Evolutionary conservation across 768 basidiomycete genomes (phyloP), one percentile per base, ranked within the genome.

Genomic region (Leucocoprinus leucothites): DNA sequence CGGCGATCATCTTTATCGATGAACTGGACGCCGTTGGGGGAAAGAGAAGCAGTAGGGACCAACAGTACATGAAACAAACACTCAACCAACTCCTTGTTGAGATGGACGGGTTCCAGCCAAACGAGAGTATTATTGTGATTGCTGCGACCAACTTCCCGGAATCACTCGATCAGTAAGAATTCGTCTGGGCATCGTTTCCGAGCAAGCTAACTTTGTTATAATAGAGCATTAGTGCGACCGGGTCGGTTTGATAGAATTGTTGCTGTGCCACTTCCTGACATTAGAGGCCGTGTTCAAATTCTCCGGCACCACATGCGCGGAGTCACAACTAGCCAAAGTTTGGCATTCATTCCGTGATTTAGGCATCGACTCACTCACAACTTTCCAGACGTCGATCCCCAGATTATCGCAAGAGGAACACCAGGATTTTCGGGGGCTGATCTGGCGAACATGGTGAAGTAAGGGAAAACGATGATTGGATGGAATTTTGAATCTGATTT

Each of bases 61-160:
- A 94, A 69, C 87, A 90, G 64, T 91, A 92, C 71, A 84, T 91
- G 85, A 93, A 92, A 63, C 91, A 93, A 69, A 94, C 97, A 0
- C 78, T 99, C 44, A 99, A 99, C 64, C 96, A 98, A 70, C 80
- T 99, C 14, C 80, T 99, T 48, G 92, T 95, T 38, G 97, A 99
- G 69, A 88, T 98, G 82, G 97, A 99, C 64, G 97, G 97, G 2
- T 99, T 99, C 76, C 77, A 87, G 66, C 91, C 94, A 67, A 84
- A 79, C 25, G 94, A 98, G 69, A 96, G 94, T 24, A 84, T 99
- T 60, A 94, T 98, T 57, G 90, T 98, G 58, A 92, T 98, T 56
- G 95, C 91, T 28, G 92, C 89, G n/a, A 99, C 97, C 49, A 99
- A 99, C 71, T 97, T 98, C 70, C 96, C 96, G 1, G 85, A 98